Conservation (phyloP, 139 green algal species). For the Chlorella ohadii region DNA sequence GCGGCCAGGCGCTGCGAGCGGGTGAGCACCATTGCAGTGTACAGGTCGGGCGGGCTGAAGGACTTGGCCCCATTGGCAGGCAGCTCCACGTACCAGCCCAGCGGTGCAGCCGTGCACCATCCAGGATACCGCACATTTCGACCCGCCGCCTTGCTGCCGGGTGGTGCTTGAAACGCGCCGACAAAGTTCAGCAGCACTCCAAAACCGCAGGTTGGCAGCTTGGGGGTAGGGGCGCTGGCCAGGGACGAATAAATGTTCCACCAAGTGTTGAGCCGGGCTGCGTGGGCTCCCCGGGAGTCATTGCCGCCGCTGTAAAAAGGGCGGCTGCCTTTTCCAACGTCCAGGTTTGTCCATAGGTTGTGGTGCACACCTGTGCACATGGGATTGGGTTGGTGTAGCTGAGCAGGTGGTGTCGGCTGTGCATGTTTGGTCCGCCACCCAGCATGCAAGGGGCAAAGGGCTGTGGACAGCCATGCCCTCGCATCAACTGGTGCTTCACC, state of each 20-base stretch:
- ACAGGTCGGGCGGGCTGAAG: not conserved
- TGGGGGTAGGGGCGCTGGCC: not conserved
- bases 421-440: too few relatives aligned
- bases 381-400: too few relatives aligned
- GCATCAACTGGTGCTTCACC: too few relatives aligned
- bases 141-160: not conserved
- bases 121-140: not conserved
- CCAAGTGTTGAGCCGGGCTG: not conserved
- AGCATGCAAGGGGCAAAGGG: too few relatives aligned
- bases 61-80: too few relatives aligned
- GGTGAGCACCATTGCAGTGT: not conserved
- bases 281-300: not conserved
- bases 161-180: not conserved
- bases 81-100: not conserved
- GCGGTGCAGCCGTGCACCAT: not conserved
- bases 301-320: slow-evolving; percentile 4
- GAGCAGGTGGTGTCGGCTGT: too few relatives aligned
- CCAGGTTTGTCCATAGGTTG: slow-evolving; percentile 15
- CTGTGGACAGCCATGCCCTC: too few relatives aligned
- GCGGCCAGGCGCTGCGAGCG: not conserved
- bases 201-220: not conserved
- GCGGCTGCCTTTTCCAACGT: not conserved
- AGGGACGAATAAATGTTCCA: slow-evolving; percentile 1
- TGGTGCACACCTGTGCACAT: not conserved
- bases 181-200: not conserved